Conservation (phyloP, 768 basidiomycete genomes). For the Russula compacta region DNA sequence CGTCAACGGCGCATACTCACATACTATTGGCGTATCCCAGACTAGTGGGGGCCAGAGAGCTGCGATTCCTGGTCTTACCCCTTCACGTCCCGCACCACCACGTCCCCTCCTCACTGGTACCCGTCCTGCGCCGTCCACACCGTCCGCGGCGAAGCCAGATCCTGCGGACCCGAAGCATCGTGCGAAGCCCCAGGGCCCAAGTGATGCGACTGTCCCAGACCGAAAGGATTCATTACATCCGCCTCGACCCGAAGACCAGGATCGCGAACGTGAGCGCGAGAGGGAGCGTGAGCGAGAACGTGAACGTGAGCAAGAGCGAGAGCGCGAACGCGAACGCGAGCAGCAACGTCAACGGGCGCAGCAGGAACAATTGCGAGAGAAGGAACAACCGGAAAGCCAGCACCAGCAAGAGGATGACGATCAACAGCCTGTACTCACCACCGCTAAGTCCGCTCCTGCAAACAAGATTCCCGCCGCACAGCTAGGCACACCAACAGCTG, state of each 20-base stretch:
- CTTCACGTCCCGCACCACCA: slow-evolving; percentile 59
- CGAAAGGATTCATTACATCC: slow-evolving; percentile 42
- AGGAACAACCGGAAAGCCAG: slow-evolving; percentile 27
- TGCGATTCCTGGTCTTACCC: slow-evolving; percentile 33
- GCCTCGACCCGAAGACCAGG: slow-evolving; percentile 8
- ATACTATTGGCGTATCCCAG: slow-evolving; percentile 32
- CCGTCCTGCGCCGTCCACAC: slow-evolving; percentile 45
- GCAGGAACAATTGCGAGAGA: slow-evolving; percentile 24
- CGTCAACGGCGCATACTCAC: slow-evolving; percentile 45
- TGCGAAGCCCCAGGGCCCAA: slow-evolving; percentile 48
- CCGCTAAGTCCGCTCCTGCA: slow-evolving; percentile 39
- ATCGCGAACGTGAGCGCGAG: slow-evolving; percentile 29
- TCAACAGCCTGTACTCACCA: slow-evolving; percentile 28
- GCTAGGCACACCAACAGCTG: slow-evolving; percentile 35
- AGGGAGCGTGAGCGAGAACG: slow-evolving; percentile 25
- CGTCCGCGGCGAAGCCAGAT: slow-evolving; percentile 43
- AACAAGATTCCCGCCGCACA: slow-evolving; percentile 36
- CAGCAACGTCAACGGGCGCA: slow-evolving; percentile 20
- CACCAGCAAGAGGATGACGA: slow-evolving; percentile 23
- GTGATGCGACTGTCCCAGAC: slow-evolving; percentile 28
- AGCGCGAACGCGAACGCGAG: slow-evolving; percentile 19
- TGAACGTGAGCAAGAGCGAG: slow-evolving; percentile 18
- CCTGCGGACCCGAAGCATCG: slow-evolving; percentile 59
- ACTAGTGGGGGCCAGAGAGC: slow-evolving; percentile 24
- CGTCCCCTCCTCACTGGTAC: slow-evolving; percentile 52